Evolutionary conservation across 257 asterid genomes (phyloP), one percentile per base, ranked within the genome.

Genomic region (Nicotiana undulata): DNA sequence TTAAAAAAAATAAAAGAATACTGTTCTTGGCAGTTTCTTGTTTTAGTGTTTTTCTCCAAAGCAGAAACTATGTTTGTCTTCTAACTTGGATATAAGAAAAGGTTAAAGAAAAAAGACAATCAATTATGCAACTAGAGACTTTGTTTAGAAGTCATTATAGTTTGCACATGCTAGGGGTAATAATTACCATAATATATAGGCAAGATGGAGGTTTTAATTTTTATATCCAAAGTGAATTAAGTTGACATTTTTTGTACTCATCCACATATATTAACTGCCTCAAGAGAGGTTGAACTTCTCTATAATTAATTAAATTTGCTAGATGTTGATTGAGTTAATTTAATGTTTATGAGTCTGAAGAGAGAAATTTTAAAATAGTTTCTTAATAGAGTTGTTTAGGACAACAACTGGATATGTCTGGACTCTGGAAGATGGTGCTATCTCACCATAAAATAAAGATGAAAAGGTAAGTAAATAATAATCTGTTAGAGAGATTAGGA

Each of bases 391-490:
- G 40, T 52, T 46, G 37, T 24, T 46, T 46, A 46, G 78, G 60
- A 63, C 40, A 28, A 55, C 49, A 10, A 55, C 31, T 28, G 46
- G 16, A 68, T 44, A 28, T 70, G 81, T 85, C 86, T 82, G 89
- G 82, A 60, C 80, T 85, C 86, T 82, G 89, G 82, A 60, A 55
- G 61, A 79, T 83, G 70, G 79, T 65, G 75, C 44, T 81, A 65
- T 82, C 72, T 65, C 53, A 52, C 82, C 81, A 40, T 63, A 49
- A 80, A 61, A 76, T 78, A 32, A 66, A 72, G 17, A 85, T 72
- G 79, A 85, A 40, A 85, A 86, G 64, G 61, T 84, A 81, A 84
- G 91, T 83, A 88, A 89, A 65, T 67, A 75, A 79, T 72, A 72
- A 49, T 72, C 44, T 72, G 78, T 72, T 49, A 72, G 17, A 44